Conservation (phyloP, 495 filamentous ascomycete genomes). For the Cryomyces minteri region DNA sequence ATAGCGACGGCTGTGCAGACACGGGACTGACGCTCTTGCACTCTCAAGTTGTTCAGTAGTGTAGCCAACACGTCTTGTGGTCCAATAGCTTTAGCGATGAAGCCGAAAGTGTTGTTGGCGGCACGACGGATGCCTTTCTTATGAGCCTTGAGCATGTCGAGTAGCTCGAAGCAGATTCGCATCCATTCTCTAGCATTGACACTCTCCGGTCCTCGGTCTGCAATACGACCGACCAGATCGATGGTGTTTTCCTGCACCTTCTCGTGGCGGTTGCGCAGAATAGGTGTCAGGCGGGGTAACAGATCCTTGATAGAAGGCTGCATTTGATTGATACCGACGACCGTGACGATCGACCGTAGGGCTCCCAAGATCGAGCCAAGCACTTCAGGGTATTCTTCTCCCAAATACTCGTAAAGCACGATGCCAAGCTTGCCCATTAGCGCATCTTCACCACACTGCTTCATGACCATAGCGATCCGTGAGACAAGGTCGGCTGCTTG, state of each 20-base stretch:
- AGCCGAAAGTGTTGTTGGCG: slow-evolving; percentile 99
- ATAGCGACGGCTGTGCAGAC: slow-evolving; percentile 98
- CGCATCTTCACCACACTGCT: slow-evolving; percentile 89
- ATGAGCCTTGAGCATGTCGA: slow-evolving; percentile 99
- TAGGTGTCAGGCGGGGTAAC: slow-evolving; percentile 86
- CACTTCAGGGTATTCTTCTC: slow-evolving; percentile 98
- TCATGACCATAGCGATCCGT: slow-evolving; percentile 95
- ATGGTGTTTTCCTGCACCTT: slow-evolving; percentile 99
- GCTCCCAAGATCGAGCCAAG: slow-evolving; percentile 93
- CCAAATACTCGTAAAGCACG: slow-evolving; percentile 96
- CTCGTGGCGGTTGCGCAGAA: slow-evolving; percentile 94
- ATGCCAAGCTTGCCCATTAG: slow-evolving; percentile 90
- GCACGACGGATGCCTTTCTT: slow-evolving; percentile 98
- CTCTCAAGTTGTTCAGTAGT: slow-evolving; percentile 86
- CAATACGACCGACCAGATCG: slow-evolving; percentile 94
- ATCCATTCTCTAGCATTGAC: slow-evolving; percentile 99
- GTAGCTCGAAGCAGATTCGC: slow-evolving; percentile 97
- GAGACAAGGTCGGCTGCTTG: slow-evolving; percentile 95
- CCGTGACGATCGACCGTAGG: slow-evolving; percentile 88
- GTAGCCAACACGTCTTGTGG: slow-evolving; percentile 95
- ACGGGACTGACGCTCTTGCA: slow-evolving; percentile 93
- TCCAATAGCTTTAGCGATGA: slow-evolving; percentile 98
- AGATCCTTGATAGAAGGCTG: slow-evolving; percentile 97
- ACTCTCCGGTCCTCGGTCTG: slow-evolving; percentile 85
- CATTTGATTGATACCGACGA: slow-evolving; percentile 97